phyloP scores from a whole-genome alignment of 345 rosid genomes.

The Aethionema arabicum region DNA sequence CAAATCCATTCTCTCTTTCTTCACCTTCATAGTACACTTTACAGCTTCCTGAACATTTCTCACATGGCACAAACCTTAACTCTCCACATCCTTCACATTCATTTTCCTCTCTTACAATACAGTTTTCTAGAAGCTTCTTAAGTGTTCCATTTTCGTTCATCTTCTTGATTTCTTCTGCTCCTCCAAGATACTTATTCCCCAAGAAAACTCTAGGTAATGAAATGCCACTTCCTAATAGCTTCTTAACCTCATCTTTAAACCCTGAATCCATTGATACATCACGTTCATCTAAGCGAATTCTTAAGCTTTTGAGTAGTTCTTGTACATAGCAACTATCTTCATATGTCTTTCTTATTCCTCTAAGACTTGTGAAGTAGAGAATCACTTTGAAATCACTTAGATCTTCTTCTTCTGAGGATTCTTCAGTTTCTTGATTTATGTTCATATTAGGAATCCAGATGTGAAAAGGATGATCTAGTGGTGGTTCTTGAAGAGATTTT shows the following conservation, averaged over 20 bases:
- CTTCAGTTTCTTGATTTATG: slow-evolving; percentile 17
- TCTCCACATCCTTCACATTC: slow-evolving; percentile 86
- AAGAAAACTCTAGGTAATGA: slow-evolving; percentile 67
- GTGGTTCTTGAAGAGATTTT: slow-evolving; percentile 53
- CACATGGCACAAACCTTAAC: slow-evolving; percentile 82
- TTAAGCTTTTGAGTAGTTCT: slow-evolving; percentile 53
- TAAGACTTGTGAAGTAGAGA: slow-evolving; percentile 69
- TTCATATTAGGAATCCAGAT: slow-evolving; percentile 38
- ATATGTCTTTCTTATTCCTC: slow-evolving; percentile 80
- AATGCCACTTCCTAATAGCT: slow-evolving; percentile 45
- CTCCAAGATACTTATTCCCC: slow-evolving; percentile 69
- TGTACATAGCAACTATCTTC: slow-evolving; percentile 73
- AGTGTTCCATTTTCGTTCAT: slow-evolving; percentile 78
- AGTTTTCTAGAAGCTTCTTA: slow-evolving; percentile 50
- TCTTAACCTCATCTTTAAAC: slow-evolving; percentile 70
- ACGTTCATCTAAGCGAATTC: slow-evolving; percentile 64
- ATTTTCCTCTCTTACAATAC: slow-evolving; percentile 48
- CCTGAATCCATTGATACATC: slow-evolving; percentile 89
- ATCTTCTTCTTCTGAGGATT: slow-evolving; percentile 5
- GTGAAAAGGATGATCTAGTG: slow-evolving; percentile 54
- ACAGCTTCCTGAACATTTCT: slow-evolving; percentile 87
- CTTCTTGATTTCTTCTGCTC: slow-evolving; percentile 67
- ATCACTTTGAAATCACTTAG: slow-evolving; percentile 38
- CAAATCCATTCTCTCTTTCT: slow-evolving; percentile 54
- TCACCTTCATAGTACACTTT: slow-evolving; percentile 59